A percentile compares a stretch with the other conserved stretches of the same genome.
These are phyloP conservation scores for Pinus albicaulis DNA, from an alignment of 75 land plant genomes.

Conservation along the genomic window DNA sequence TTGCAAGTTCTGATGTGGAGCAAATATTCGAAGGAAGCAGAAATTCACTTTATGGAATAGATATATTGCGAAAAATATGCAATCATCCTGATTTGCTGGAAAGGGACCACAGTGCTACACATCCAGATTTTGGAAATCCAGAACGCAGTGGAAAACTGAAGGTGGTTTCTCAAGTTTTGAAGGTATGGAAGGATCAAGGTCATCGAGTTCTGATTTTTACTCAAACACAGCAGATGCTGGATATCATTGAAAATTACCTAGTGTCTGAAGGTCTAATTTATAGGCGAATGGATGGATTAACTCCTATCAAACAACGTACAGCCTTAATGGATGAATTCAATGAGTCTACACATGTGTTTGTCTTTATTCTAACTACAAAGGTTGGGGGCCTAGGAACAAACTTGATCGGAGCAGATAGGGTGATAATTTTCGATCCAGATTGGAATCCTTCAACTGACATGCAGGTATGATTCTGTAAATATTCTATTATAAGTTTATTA, in stretches of 20 bases:
- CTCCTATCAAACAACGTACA: no score
- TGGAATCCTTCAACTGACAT: no score
- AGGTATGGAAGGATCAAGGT: constrained; percentile 89
- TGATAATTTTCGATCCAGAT: no score
- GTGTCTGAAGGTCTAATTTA: no score
- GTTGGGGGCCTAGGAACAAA: no score
- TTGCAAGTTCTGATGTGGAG: constrained; percentile 97
- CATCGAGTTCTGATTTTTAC: constrained; percentile 90
- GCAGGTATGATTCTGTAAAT: no score
- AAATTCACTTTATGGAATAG: constrained; percentile 96
- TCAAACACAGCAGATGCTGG: constrained; percentile 99
- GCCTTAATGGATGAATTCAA: no score
- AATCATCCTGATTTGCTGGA: constrained; percentile 99
- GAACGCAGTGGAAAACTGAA: constrained; percentile 97
- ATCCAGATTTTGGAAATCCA: constrained; percentile 92
- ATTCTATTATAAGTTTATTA: no score
- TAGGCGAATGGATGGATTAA: no score
- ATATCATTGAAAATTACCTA: constrained; percentile 80
- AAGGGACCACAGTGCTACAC: constrained; percentile 63
- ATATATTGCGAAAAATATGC: constrained; percentile 92
- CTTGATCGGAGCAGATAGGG: no score
- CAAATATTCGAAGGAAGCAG: constrained; percentile 86
- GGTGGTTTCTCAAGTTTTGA: constrained; percentile 77
- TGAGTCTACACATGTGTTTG: no score
- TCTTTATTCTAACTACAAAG: no score